Percentiles rank a stretch among this genome's conserved stretches.
These are phyloP conservation scores for Yamadazyma atlantica DNA, from an alignment of 1,139 yeast genomes.

Conservation along the genomic window DNA sequence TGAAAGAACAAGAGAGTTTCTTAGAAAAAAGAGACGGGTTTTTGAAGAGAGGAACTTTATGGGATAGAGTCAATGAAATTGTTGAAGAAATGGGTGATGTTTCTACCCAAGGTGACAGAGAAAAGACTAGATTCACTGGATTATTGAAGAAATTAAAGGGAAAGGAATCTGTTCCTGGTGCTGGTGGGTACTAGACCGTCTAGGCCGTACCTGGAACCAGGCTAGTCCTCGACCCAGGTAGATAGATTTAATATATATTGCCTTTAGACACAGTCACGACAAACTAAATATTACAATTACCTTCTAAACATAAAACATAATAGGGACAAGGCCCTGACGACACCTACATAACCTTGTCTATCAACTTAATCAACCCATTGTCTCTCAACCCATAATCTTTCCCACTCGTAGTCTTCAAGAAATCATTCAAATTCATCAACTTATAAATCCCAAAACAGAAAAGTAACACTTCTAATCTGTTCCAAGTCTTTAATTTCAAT, in stretches of 20 bases:
- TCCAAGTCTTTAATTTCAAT: slow-evolving; percentile 31
- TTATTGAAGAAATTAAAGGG: slow-evolving; percentile 64
- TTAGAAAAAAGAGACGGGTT: slow-evolving; percentile 77
- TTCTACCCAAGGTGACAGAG: slow-evolving; percentile 49
- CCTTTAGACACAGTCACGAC: too few relatives aligned
- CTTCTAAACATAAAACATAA: too few relatives aligned
- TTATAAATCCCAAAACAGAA: slow-evolving; percentile 43
- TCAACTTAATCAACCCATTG: slow-evolving; percentile 19
- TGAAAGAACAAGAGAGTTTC: slow-evolving; percentile 69
- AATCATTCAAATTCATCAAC: slow-evolving; percentile 41
- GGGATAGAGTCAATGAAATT: slow-evolving; percentile 76
- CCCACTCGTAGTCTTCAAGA: slow-evolving; percentile 19
- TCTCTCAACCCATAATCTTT: slow-evolving; percentile 18
- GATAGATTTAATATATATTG: too few relatives aligned
- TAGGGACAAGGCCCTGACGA: too few relatives aligned
- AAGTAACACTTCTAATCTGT: slow-evolving; percentile 31
- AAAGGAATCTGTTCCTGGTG: slow-evolving; percentile 72
- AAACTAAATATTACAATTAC: too few relatives aligned
- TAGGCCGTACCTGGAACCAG: slow-evolving; percentile 3
- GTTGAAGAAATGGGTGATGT: slow-evolving; percentile 46
- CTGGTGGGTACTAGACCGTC: slow-evolving; percentile 29
- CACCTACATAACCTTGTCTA: slow-evolving; percentile 26
- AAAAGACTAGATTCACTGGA: slow-evolving; percentile 71
- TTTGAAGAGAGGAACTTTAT: slow-evolving; percentile 73
- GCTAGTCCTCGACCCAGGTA: too few relatives aligned